Percentiles rank a stretch among this genome's conserved stretches.
Evolutionary conservation across 1,139 yeast genomes (phyloP).

Genomic region (Kodamaea alishanica): DNA sequence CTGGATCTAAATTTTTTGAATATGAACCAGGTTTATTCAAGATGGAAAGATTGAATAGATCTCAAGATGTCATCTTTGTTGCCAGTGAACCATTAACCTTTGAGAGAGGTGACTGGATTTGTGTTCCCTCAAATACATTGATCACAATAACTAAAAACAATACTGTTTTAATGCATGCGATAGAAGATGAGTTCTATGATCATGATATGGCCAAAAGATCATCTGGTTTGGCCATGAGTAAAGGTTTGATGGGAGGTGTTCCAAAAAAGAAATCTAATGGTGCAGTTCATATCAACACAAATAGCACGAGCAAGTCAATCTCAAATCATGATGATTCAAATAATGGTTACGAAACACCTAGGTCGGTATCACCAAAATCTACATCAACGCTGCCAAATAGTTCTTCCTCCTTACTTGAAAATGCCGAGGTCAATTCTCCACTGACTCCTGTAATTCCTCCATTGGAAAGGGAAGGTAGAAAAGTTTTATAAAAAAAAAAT

Average conservation of each 20-base stretch:
- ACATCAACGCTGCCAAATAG: too few relatives aligned
- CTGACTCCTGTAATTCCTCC: conserved; percentile 67
- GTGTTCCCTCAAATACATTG: conserved; percentile 89
- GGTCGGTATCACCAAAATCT: too few relatives aligned
- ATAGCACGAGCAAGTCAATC: not conserved
- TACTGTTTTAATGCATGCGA: conserved; percentile 87
- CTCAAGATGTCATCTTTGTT: conserved; percentile 92
- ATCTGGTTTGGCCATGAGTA: conserved; percentile 78
- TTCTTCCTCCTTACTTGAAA: too few relatives aligned
- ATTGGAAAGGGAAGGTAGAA: conserved; percentile 79
- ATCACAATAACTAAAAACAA: conserved; percentile 75
- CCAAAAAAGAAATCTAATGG: conserved; percentile 24
- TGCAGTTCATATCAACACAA: not conserved
- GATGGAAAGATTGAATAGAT: conserved; percentile 89
- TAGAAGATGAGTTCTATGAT: conserved; percentile 83
- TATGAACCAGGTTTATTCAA: conserved; percentile 85
- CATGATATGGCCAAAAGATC: conserved; percentile 64
- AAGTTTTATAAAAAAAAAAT: conserved; percentile 2
- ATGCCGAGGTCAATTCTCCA: conserved; percentile 32
- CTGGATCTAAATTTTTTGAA: conserved; percentile 89
- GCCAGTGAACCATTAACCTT: conserved; percentile 96
- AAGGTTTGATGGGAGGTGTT: conserved; percentile 80
- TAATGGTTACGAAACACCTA: too few relatives aligned
- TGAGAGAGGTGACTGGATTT: conserved; percentile 96
- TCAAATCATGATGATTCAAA: too few relatives aligned